Evolutionary conservation across 2,329 filamentous ascomycete species (phyloP).

Genomic region (Claviceps capensis): DNA sequence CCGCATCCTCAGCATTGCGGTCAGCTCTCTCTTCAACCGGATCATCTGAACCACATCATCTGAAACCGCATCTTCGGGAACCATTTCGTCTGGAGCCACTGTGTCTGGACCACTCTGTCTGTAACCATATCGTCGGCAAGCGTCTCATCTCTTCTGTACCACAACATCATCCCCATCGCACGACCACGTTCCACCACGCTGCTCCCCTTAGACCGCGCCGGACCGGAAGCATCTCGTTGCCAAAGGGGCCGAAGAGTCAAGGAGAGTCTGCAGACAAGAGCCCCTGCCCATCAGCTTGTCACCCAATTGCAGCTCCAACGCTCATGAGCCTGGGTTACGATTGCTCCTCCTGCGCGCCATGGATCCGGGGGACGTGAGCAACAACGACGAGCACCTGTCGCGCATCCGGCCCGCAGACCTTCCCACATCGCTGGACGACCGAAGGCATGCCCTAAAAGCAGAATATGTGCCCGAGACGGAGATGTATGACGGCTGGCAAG

Average conservation of each 20-base stretch:
- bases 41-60: too few relatives aligned
- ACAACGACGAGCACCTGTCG: constrained; percentile 27
- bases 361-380: constrained; percentile 41
- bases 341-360: constrained; percentile 30
- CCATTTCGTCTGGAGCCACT: too few relatives aligned
- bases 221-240: too few relatives aligned
- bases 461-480: constrained; percentile 67
- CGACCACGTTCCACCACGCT: neutral
- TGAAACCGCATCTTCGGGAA: too few relatives aligned
- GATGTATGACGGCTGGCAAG: constrained; percentile 99
- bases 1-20: too few relatives aligned
- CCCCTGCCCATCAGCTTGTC: neutral
- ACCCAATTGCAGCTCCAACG: constrained; percentile 4
- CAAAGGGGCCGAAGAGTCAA: too few relatives aligned
- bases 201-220: neutral
- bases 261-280: neutral
- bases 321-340: constrained; percentile 21
- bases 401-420: constrained; percentile 64
- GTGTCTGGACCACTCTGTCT: too few relatives aligned
- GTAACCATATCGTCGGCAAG: too few relatives aligned
- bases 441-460: constrained; percentile 52
- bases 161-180: neutral
- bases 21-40: too few relatives aligned
- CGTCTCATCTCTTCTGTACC: too few relatives aligned
- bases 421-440: constrained; percentile 82